Evolutionary conservation across 352 stramenopile genomes (phyloP).

Genomic region (Blastocystis sp.): DNA sequence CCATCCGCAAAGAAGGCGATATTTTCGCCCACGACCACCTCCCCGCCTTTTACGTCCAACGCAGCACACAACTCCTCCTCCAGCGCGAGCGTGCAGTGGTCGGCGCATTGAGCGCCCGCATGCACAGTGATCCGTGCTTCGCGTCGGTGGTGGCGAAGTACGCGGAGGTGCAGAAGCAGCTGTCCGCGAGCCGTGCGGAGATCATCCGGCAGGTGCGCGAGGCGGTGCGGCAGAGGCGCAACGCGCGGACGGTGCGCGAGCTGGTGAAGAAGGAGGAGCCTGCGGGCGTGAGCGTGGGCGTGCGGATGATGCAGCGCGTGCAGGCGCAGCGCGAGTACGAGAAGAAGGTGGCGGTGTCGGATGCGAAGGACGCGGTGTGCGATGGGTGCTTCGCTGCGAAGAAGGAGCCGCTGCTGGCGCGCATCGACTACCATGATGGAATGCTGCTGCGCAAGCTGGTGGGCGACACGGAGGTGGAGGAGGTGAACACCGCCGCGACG

Average conservation of each 20-base stretch:
- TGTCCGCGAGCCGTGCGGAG: background rate
- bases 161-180: background rate
- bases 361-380: background rate
- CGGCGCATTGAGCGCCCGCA: background rate
- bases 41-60: background rate
- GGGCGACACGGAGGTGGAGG: constrained; percentile 1
- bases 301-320: background rate
- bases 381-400: constrained; percentile 20
- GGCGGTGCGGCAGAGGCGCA: background rate
- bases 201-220: background rate
- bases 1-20: background rate
- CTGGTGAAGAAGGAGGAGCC: background rate
- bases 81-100: background rate
- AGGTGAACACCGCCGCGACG: background rate
- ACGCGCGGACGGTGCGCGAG: background rate
- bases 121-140: constrained; percentile 26
- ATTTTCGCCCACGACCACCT: constrained; percentile 9
- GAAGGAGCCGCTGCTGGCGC: background rate
- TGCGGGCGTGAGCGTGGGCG: too few species aligned
- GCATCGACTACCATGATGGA: background rate
- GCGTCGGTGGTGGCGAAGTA: background rate
- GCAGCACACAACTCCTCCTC: background rate
- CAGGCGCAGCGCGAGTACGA: background rate
- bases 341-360: background rate
- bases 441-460: constrained; percentile 55